Base-by-base conservation (phyloP, 2,329 filamentous ascomycete species). In the Claviceps monticola region DNA sequence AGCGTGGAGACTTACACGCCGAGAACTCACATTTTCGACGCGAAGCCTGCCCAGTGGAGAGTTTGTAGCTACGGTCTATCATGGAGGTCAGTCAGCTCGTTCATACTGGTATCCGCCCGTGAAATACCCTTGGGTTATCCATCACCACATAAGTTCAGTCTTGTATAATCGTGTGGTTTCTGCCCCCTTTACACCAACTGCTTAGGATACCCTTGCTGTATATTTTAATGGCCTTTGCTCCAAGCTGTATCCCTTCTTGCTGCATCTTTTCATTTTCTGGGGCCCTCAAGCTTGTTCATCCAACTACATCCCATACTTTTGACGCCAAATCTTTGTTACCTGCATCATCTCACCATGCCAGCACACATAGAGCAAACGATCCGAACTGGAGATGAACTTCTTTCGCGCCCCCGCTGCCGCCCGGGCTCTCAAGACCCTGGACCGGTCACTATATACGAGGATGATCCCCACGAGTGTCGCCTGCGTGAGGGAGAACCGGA, bases 371-470 rank as follows among this genome's bases (percentile, higher is more conserved):
- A 38, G 42, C 55, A 54, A 56, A 41, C 52, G 58, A 55, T 57
- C 60, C 42, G 58, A 60, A 46, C 51, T 63, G 23, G 67, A 71
- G 46, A 81, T 80, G 77, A 72, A 70, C 56, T 63, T 79, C 49
- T 87, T 95, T 66, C 81, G 83, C 57, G 88, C 89, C 46, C 89
- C 90, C 23, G 74, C 89, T 54, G 65, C 62, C 37, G 84, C 91
- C 60, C 84, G 86, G 66, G 82, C 84, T 54, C 86, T 88, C 72
- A 82, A 82, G 63, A 78, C 79, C 48, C 80, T 98, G 56, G 90
- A 98, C 70, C 83, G 87, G 58, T 76, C 83, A 16, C 83, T 94
- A 56, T 97, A 97, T 71, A 74, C 79, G 50, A 88, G 84, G 65
- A 86, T 76, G 1, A 71, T 95, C 51, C 82, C 84, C 23, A 73